These are phyloP conservation scores for Ramularia collo-cygni DNA, from an alignment of 2,329 filamentous ascomycete genomes.

Conservation along the genomic window DNA sequence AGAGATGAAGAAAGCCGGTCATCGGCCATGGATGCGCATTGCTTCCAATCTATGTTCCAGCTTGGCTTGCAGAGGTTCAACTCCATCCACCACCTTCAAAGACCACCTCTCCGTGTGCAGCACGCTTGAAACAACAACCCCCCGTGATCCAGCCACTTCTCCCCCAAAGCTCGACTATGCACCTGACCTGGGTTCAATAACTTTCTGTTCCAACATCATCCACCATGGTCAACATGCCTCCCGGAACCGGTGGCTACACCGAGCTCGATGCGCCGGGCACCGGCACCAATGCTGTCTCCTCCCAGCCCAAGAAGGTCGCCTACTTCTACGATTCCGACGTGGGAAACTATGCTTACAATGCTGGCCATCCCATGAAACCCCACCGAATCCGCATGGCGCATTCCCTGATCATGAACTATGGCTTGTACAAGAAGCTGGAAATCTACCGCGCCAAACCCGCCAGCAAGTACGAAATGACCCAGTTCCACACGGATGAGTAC, in stretches of 20 bases:
- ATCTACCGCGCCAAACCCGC: slow-evolving; percentile 79
- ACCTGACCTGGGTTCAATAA: background rate
- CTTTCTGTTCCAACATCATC: slow-evolving; percentile 2
- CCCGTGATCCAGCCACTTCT: background rate
- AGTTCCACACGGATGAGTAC: slow-evolving; percentile 85
- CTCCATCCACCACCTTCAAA: no score
- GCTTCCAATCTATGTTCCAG: no score
- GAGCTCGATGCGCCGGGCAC: slow-evolving; percentile 48
- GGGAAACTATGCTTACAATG: slow-evolving; percentile 93
- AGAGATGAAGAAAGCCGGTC: background rate
- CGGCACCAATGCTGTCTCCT: slow-evolving; percentile 41
- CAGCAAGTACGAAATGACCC: slow-evolving; percentile 76
- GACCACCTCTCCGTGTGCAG: no score
- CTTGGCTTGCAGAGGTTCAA: no score
- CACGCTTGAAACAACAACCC: no score
- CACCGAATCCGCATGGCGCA: slow-evolving; percentile 96
- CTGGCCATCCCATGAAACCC: slow-evolving; percentile 92
- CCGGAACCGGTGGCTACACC: slow-evolving; percentile 27
- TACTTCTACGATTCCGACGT: slow-evolving; percentile 99
- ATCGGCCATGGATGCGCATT: no score
- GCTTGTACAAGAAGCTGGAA: slow-evolving; percentile 95
- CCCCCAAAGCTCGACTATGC: no score
- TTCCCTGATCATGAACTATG: slow-evolving; percentile 87
- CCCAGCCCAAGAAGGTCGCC: slow-evolving; percentile 72
- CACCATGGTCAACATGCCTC: slow-evolving; percentile 43